Conservation (phyloP, 2,329 filamentous ascomycete genomes). For the Kalmusia sp. region DNA sequence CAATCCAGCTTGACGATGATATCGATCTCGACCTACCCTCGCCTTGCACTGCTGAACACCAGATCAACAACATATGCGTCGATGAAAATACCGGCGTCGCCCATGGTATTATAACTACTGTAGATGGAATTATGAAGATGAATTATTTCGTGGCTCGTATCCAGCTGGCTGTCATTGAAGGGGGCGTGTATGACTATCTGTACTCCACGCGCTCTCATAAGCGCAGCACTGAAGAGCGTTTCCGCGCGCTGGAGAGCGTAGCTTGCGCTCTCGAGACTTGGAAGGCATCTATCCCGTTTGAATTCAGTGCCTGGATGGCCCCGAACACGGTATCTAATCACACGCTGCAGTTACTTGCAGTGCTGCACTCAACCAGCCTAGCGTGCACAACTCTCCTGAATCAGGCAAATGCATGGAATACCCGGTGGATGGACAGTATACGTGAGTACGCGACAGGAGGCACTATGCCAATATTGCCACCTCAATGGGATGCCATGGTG, state of each 20-base stretch:
- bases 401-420: conserved; percentile 24
- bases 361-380: conserved; percentile 28
- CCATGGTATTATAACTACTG: conserved; percentile 21
- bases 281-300: conserved; percentile 25
- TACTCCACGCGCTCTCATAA: conserved; percentile 27
- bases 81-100: conserved; percentile 2
- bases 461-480: conserved; percentile 21
- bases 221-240: conserved; percentile 21
- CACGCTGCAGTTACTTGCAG: conserved; percentile 22
- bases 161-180: conserved; percentile 27
- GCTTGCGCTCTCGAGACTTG: conserved; percentile 25
- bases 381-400: conserved; percentile 26
- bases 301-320: conserved; percentile 20
- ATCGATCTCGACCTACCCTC: conserved; percentile 31
- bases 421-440: conserved; percentile 21
- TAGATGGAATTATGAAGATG: conserved; percentile 23
- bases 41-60: conserved; percentile 10
- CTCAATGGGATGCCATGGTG: conserved; percentile 26
- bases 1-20: conserved; percentile 29
- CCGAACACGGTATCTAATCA: conserved; percentile 16
- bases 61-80: conserved; percentile 12
- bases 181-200: conserved; percentile 29
- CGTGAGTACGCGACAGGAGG: conserved; percentile 18
- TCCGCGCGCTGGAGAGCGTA: conserved; percentile 19
- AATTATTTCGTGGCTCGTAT: conserved; percentile 29